Evolutionary conservation across 768 basidiomycete species (phyloP), one percentile per base, ranked within the genome.

Genomic region (Tulasnella sp.): DNA sequence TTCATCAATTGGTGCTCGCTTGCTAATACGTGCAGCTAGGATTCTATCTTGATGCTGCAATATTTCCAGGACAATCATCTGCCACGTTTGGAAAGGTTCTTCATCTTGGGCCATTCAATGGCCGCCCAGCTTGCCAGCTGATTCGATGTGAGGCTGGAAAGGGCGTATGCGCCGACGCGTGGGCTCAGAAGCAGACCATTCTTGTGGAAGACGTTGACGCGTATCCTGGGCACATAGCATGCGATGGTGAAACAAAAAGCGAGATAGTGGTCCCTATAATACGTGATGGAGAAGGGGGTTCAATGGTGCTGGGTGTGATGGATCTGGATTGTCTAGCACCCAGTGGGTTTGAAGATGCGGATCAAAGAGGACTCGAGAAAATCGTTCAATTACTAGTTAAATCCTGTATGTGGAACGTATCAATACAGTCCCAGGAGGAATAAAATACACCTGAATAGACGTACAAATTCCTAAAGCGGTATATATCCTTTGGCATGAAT

Each of bases 191-290:
- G 69, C 84, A 87, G 82, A 90, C 93, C 0, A 77, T 95, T 7
- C 83, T 96, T n/a, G 95, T 98, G 1, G 86, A 88, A 28, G 90
- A 97, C 81, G 96, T 98, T 28, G 90, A 94, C 37, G 86, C 85
- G 14, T 96, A 96, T 84, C 95, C 95, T 0, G 96, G 97, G 0
- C 97, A 99, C 84, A 97, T 98, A 81, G 95, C 96, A 2, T 98
- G 97, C 84, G 96, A 98, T 83, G 94, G 92, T 31, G 91, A 93
- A 77, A 97, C 97, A 2, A 92, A 93, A 84, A 95, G 94, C 83
- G 97, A 99, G 85, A 91, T 98, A 75, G 96, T 98, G 34, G 87
- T 93, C 75, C 97, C 97, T 9, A 88, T 98, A 24, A 84, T 92
- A 72, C 82, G 89, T 31, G 74, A n/a, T 48, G 79, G 37, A 58